Percentiles rank a stretch among this genome's conserved stretches.
Conservation (phyloP, 1,284 basidiomycete genomes). For the Dichomitus squalens region DNA sequence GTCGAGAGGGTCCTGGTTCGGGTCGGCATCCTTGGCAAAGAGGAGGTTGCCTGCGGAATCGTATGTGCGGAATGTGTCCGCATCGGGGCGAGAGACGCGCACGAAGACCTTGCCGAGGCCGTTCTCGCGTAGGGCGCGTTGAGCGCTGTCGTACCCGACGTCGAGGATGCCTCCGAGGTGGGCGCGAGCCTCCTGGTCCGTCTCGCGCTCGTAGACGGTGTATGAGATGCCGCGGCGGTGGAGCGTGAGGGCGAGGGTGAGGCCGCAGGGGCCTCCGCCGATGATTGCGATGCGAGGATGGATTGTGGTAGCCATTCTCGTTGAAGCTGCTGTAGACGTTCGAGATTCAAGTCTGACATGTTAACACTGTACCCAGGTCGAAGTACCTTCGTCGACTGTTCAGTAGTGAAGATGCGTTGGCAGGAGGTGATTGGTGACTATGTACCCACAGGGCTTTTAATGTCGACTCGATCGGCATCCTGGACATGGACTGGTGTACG, state of each 20-base stretch:
- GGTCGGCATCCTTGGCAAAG: background rate
- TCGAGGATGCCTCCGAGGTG: conserved; percentile 22
- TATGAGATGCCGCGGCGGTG: conserved; percentile 14
- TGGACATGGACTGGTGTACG: too few relatives aligned
- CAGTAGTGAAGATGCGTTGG: too few relatives aligned
- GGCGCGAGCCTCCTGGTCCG: background rate
- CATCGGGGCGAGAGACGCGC: conserved; percentile 8
- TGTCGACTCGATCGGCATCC: too few relatives aligned
- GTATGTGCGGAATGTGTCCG: conserved; percentile 7
- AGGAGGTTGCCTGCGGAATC: conserved; percentile 4
- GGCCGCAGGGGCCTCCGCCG: conserved; percentile 17
- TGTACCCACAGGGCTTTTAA: too few relatives aligned
- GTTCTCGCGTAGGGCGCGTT: conserved; percentile 21
- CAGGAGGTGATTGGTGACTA: too few relatives aligned
- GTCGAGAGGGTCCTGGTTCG: background rate
- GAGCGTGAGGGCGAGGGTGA: conserved; percentile 16
- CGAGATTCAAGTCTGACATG: too few relatives aligned
- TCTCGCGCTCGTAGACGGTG: conserved; percentile 23
- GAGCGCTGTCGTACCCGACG: conserved; percentile 17
- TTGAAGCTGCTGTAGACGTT: too few relatives aligned
- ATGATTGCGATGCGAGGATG: conserved; percentile 20
- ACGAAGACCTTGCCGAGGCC: conserved; percentile 12
- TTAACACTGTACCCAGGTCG: too few relatives aligned
- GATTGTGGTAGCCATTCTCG: background rate
- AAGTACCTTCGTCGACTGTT: too few relatives aligned